Conservation (phyloP, 2,329 filamentous ascomycete species). For the Stemphylium vesicarium region DNA sequence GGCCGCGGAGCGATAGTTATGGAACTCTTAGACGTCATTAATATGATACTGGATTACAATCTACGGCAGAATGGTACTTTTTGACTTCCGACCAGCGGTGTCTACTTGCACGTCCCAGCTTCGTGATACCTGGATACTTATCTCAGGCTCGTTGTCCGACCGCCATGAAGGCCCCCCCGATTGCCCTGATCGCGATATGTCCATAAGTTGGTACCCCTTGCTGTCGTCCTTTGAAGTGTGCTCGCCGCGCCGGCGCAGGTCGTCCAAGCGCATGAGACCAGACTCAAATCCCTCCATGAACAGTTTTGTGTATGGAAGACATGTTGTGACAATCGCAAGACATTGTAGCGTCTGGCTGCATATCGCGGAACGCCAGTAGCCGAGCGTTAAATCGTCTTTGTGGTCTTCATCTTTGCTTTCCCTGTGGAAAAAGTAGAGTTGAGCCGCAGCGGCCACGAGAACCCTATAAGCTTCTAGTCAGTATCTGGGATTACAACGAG, state of each 20-base stretch:
- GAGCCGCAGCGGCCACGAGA: conserved; percentile 17
- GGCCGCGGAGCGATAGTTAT: too few species aligned
- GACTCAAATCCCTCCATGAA: conserved; percentile 40
- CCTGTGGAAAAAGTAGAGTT: conserved; percentile 24
- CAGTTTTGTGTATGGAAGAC: conserved; percentile 36
- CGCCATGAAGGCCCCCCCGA: not conserved
- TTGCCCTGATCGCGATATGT: conserved; percentile 18
- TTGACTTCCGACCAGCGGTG: conserved; percentile 4
- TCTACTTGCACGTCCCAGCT: conserved; percentile 21
- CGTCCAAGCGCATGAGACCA: conserved; percentile 31
- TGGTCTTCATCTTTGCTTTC: conserved; percentile 14
- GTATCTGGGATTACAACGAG: not conserved
- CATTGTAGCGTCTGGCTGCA: conserved; percentile 34
- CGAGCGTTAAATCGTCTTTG: conserved; percentile 31
- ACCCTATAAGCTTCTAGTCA: conserved; percentile 15
- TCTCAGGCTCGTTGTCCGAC: not conserved
- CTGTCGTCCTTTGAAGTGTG: conserved; percentile 17
- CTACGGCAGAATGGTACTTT: not conserved
- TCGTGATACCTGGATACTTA: conserved; percentile 19
- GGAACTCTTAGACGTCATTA: too few species aligned
- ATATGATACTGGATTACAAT: too few species aligned
- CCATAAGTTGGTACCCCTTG: conserved; percentile 23
- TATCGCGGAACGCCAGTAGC: conserved; percentile 35
- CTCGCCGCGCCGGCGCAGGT: conserved; percentile 20
- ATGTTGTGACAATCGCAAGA: conserved; percentile 35